phyloP scores from a whole-genome alignment of 495 filamentous ascomycete species.

The Aspergillus heteromorphus region DNA sequence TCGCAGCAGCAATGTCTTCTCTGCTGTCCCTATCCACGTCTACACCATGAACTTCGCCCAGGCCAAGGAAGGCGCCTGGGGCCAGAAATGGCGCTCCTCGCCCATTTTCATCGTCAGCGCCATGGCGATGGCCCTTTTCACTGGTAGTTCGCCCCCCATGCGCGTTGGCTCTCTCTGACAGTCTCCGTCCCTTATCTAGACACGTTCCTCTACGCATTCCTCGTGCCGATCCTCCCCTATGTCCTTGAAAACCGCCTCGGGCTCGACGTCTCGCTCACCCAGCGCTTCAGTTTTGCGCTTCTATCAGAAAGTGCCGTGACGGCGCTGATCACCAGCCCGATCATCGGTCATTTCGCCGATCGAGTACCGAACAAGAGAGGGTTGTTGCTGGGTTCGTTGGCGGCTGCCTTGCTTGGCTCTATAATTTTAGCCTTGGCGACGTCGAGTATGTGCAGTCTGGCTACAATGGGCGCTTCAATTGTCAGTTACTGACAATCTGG shows the following conservation, averaged over 20 bases:
- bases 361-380: slow-evolving; percentile 7
- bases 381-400: slow-evolving; percentile 13
- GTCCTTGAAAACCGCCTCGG: slow-evolving; percentile 24
- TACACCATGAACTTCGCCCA: neutral
- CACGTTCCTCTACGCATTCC: slow-evolving; percentile 24
- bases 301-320: slow-evolving; percentile 18
- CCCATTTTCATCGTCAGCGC: slow-evolving; percentile 18
- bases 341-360: slow-evolving; percentile 21
- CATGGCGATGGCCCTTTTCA: slow-evolving; percentile 21
- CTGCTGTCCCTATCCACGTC: neutral
- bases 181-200: slow-evolving; percentile 9
- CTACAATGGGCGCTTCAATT: neutral
- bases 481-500: neutral
- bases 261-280: slow-evolving; percentile 16
- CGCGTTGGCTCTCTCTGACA: neutral
- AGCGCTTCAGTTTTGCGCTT: slow-evolving; percentile 18
- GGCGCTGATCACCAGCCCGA: slow-evolving; percentile 17
- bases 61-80: neutral
- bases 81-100: slow-evolving; percentile 24
- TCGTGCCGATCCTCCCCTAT: slow-evolving; percentile 25
- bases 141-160: slow-evolving; percentile 6
- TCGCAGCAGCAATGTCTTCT: neutral
- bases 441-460: slow-evolving; percentile 9
- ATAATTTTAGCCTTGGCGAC: slow-evolving; percentile 12
- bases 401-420: slow-evolving; percentile 9